These are phyloP conservation scores for Achaetomium macrosporum DNA, from an alignment of 2,329 filamentous ascomycete species.

Conservation along the genomic window DNA sequence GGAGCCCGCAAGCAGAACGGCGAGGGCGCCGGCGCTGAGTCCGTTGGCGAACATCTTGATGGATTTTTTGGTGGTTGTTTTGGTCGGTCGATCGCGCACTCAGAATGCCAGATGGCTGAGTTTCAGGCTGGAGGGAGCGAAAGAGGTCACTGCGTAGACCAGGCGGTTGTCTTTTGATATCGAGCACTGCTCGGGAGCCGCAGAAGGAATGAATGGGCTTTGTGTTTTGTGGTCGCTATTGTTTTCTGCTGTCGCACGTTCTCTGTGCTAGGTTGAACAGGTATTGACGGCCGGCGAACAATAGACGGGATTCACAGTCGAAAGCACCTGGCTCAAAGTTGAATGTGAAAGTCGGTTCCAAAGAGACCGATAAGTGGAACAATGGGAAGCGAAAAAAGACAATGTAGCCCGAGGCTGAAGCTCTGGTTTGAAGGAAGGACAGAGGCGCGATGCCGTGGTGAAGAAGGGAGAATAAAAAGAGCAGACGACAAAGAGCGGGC, in stretches of 20 bases:
- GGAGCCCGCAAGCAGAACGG: constrained; percentile 32
- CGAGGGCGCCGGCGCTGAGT: constrained; percentile 37
- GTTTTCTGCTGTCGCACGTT: constrained; percentile 1
- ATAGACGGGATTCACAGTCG: constrained; percentile 9
- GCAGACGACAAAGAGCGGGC: constrained; percentile 8
- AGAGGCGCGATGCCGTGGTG: constrained; percentile 22
- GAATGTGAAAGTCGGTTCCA: constrained; percentile 10
- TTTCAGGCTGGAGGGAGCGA: constrained; percentile 13
- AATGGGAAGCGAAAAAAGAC: constrained; percentile 16
- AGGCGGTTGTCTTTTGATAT: constrained; percentile 8
- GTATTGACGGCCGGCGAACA: constrained; percentile 13
- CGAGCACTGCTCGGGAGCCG: constrained; percentile 20
- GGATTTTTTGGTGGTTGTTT: constrained; percentile 12
- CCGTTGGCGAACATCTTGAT: constrained; percentile 38
- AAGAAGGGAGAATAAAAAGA: constrained; percentile 16
- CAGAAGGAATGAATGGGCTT: constrained; percentile 17
- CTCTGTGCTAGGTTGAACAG: not conserved
- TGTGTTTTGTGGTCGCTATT: constrained; percentile 13
- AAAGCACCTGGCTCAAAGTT: constrained; percentile 17
- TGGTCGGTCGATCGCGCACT: constrained; percentile 12
- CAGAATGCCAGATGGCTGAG: constrained; percentile 17
- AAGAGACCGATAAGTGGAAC: constrained; percentile 7
- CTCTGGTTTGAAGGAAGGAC: constrained; percentile 20
- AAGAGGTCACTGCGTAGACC: constrained; percentile 11
- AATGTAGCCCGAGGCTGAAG: constrained; percentile 16